phyloP scores from a whole-genome alignment of 1,284 basidiomycete species.

The Malassezia restricta region DNA sequence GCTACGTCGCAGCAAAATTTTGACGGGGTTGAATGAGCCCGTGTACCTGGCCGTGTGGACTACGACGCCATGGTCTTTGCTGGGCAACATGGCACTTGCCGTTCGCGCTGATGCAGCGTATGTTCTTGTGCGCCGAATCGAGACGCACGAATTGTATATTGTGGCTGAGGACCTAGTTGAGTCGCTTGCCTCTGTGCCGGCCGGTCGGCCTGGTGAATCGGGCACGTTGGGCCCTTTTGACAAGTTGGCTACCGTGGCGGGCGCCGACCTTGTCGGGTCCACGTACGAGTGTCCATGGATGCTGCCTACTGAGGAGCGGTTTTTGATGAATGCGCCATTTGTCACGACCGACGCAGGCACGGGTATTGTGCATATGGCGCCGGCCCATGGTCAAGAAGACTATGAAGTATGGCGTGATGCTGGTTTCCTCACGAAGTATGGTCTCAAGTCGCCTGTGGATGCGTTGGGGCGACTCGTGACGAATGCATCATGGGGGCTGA shows the following conservation, averaged over 20 bases:
- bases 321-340: constrained; percentile 53
- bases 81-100: constrained; percentile 89
- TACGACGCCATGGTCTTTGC: constrained; percentile 93
- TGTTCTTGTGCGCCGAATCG: constrained; percentile 50
- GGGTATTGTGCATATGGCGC: constrained; percentile 87
- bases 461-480: constrained; percentile 62
- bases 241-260: constrained; percentile 17
- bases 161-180: constrained; percentile 60
- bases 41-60: constrained; percentile 70
- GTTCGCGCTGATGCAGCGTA: constrained; percentile 67
- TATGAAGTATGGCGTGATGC: constrained; percentile 50
- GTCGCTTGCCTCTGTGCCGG: constrained; percentile 12
- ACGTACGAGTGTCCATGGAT: constrained; percentile 61
- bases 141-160: constrained; percentile 50
- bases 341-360: constrained; percentile 85
- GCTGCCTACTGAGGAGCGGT: constrained; percentile 44
- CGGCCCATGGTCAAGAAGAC: constrained; percentile 88
- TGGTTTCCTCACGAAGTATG: constrained; percentile 18
- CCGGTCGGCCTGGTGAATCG: neutral
- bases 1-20: constrained; percentile 33
- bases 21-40: constrained; percentile 47
- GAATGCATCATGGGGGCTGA: constrained; percentile 13
- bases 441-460: constrained; percentile 54
- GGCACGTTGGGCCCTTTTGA: constrained; percentile 19
- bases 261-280: constrained; percentile 53